phyloP scores from a whole-genome alignment of 2,329 filamentous ascomycete genomes.

The Trichoderma sp. region DNA sequence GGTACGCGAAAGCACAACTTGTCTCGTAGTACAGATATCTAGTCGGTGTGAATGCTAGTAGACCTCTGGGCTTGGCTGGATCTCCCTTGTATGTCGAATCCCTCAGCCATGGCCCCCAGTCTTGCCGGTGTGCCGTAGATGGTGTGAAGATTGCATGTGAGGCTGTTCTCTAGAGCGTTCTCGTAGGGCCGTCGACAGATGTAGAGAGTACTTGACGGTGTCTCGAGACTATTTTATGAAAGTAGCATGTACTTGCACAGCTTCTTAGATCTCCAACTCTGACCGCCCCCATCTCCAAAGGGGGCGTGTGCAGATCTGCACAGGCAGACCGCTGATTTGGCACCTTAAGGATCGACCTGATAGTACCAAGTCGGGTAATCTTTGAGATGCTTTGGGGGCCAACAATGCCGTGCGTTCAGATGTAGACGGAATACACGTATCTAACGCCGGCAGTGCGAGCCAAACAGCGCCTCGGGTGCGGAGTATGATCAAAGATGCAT shows the following conservation, averaged over 20 bases:
- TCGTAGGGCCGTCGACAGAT: not conserved
- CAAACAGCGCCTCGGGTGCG: not conserved
- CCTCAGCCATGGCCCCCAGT: constrained; percentile 8
- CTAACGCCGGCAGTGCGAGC: not conserved
- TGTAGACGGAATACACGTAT: not conserved
- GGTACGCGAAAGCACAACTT: not conserved
- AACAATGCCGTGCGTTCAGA: not conserved
- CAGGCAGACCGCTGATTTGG: not conserved
- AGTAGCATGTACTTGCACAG: constrained; percentile 1
- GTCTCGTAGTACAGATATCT: not conserved
- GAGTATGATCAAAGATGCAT: not conserved
- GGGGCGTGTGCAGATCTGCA: not conserved
- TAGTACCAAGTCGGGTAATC: not conserved
- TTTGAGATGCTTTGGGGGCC: not conserved
- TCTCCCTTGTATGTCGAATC: not conserved
- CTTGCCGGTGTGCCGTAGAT: constrained; percentile 18
- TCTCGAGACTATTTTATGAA: not conserved
- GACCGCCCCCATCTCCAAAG: not conserved
- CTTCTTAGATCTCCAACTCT: not conserved
- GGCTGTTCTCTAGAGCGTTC: not conserved
- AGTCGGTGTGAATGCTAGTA: not conserved
- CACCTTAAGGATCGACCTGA: not conserved
- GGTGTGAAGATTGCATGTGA: constrained; percentile 5
- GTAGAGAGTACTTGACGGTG: not conserved
- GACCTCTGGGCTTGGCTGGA: not conserved